A percentile compares a stretch with the other conserved stretches of the same genome.
These are phyloP conservation scores for Tetrahymena malaccensis DNA, from an alignment of 73 alveolate species.

Conservation along the genomic window DNA sequence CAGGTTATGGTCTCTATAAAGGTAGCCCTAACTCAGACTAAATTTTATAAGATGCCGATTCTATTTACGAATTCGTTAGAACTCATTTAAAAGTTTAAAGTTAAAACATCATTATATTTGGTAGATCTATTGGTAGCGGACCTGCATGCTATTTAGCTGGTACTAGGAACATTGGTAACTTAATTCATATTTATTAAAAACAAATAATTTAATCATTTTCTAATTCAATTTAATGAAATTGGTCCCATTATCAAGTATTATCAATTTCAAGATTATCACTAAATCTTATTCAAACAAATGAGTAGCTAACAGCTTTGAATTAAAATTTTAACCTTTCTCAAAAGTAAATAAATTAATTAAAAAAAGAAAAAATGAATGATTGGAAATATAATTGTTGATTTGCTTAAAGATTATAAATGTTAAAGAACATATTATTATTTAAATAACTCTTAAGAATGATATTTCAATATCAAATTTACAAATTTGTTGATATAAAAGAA, in stretches of 20 bases:
- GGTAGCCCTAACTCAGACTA: slow-evolving; percentile 55
- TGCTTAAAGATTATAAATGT: no score
- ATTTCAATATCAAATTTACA: no score
- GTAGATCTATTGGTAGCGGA: slow-evolving; percentile 72
- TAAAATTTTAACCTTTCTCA: background rate
- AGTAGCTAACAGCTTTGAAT: background rate
- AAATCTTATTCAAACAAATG: background rate
- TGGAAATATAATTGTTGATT: no score
- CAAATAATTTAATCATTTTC: no score
- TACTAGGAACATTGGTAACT: slow-evolving; percentile 6
- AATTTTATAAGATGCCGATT: slow-evolving; percentile 66
- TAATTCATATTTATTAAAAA: background rate
- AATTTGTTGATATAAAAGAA: no score
- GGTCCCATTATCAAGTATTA: background rate
- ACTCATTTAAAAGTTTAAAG: slow-evolving; percentile 23
- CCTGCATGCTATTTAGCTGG: slow-evolving; percentile 64
- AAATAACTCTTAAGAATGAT: no score
- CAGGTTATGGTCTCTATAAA: slow-evolving; percentile 87
- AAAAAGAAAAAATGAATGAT: background rate
- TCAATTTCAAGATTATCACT: background rate
- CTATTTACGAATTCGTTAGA: slow-evolving; percentile 60
- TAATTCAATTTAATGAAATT: no score
- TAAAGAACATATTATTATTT: no score
- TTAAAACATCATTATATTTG: slow-evolving; percentile 49
- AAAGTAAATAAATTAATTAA: background rate